Percentiles rank a stretch among this genome's conserved stretches.
phyloP scores from a whole-genome alignment of 2,329 filamentous ascomycete species.

The Pseudogymnoascus sp. region DNA sequence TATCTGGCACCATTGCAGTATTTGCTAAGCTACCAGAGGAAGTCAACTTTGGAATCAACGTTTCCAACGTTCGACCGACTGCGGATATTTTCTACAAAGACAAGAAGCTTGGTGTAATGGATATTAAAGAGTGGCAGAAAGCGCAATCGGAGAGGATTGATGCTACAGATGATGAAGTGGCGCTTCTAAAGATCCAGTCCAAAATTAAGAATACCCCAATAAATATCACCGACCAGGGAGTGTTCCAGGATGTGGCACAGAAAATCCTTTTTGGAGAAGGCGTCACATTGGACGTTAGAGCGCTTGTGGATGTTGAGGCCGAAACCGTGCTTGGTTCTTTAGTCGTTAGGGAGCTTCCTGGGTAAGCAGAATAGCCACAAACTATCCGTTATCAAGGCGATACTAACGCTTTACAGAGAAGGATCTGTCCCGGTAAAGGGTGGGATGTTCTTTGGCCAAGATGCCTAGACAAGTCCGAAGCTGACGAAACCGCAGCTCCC shows the following conservation, averaged over 20 bases:
- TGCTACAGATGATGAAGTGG: slow-evolving; percentile 47
- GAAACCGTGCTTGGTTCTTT: slow-evolving; percentile 75
- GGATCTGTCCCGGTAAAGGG: slow-evolving; percentile 87
- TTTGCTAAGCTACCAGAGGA: slow-evolving; percentile 72
- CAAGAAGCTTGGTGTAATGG: slow-evolving; percentile 71
- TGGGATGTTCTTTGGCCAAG: slow-evolving; percentile 47
- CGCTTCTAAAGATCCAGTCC: slow-evolving; percentile 66
- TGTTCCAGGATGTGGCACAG: slow-evolving; percentile 76
- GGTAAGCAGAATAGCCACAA: slow-evolving; percentile 24
- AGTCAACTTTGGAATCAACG: slow-evolving; percentile 77
- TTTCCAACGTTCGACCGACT: slow-evolving; percentile 66
- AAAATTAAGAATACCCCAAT: slow-evolving; percentile 71
- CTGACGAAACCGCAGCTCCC: slow-evolving; percentile 44
- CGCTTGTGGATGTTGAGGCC: slow-evolving; percentile 75
- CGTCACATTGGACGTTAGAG: slow-evolving; percentile 67
- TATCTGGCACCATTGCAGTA: slow-evolving; percentile 78
- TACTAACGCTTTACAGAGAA: slow-evolving; percentile 33
- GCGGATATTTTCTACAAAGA: slow-evolving; percentile 75
- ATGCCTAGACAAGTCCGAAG: slow-evolving; percentile 24
- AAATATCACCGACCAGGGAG: slow-evolving; percentile 68
- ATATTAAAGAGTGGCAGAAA: slow-evolving; percentile 73
- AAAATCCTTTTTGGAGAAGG: slow-evolving; percentile 62
- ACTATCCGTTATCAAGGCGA: neutral
- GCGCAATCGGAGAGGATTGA: slow-evolving; percentile 71
- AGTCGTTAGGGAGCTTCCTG: slow-evolving; percentile 75